Base-by-base conservation (phyloP, 331 rosid genomes). In the Malus hybrid region DNA sequence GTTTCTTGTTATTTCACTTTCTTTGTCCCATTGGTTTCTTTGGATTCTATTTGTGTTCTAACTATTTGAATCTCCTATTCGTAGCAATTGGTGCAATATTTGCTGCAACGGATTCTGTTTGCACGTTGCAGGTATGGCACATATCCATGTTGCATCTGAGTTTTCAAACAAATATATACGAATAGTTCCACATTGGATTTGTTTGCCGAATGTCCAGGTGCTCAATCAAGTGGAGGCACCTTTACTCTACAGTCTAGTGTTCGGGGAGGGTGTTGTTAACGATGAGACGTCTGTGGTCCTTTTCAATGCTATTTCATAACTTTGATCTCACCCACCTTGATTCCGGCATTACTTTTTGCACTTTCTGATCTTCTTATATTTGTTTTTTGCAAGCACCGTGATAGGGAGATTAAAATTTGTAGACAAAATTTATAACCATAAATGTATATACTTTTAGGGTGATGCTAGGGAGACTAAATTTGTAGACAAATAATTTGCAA, bases 201-300 rank as follows among this genome's bases (percentile, higher is more conserved):
- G 69, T 64, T 19, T 27, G 31, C 71, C 63, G 80, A 78, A 75
- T 85, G 19, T 89, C 85, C 92, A 94, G 99, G 91, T 94, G 76
- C 81, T 94, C 68, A 89, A 78, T 85, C 99, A 94, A 81, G 99
- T 92, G 27, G 99, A 92, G 84, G 92, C 99, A 71, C 99, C 99
- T 84, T 84, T 94, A 77, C 88, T 94, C 50, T 94, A 94, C 81
- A 94, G 97, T 81, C 96, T 94, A 79, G 99, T 94, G 56, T 94
- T 94, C 66, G 98, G 98, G 4, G 98, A 93, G 84, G 96, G 99
- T 63, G 99, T 94, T 14, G 99, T 94, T 56, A 94, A 94, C 46
- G 99, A 94, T 86, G 99, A 97, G 54, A 90, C 99, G 12, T 94
- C 99, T 31, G 97, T 94, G 69, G 99, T 94, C 83, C 97, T 94